Base-by-base conservation (phyloP, 495 filamentous ascomycete genomes). In the Sabuloglossum arenarium region DNA sequence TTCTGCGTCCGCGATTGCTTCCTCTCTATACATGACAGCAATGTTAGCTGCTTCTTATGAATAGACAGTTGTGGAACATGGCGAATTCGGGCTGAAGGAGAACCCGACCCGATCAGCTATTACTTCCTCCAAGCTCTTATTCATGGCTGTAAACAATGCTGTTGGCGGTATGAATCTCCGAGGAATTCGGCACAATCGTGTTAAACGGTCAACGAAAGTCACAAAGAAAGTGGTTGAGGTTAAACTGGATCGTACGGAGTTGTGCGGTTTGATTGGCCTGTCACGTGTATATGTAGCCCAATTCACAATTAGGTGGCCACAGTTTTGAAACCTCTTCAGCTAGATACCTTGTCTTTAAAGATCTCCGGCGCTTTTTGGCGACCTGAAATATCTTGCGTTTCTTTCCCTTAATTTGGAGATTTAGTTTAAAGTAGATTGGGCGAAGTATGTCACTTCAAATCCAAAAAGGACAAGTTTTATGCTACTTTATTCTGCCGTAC, bases 1-100 rank as follows among this genome's bases (percentile, higher is more conserved):
- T 51, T 51, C 47, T 51, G 24, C 28, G 47, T 51, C 47, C 47
- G 21, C 47, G 47, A 51, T 51, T 51, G 25, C 21, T 30, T 51
- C 24, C 47, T 28, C 28, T 14, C 47, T 51, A 19, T 27, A 51
- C 16, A 29, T 14, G 47, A 11, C 21, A 43, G 19, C 39, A 4
- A 23, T 43, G 19, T 43, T 43, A 43, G 19, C 39, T 43, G 16
- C 4, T 23, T 10, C 19, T 1, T 43, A 4, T 19, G 39, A 1
- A 9, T n/a, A 12, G 39, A 21, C 0, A 21, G 5, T 8, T 43
- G 39, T 4, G 12, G 39, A 21, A 12, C 16, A 10, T 23, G 10
- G 34, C n/a, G 34, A 14, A 5, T 6, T 14, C 11, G 12, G 34
- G 34, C 34, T 37, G 34, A 37, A 14, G 34, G 34, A 14, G n/a